Evolutionary conservation across 352 stramenopile species (phyloP).

Genomic region (Phytophthora quininea): DNA sequence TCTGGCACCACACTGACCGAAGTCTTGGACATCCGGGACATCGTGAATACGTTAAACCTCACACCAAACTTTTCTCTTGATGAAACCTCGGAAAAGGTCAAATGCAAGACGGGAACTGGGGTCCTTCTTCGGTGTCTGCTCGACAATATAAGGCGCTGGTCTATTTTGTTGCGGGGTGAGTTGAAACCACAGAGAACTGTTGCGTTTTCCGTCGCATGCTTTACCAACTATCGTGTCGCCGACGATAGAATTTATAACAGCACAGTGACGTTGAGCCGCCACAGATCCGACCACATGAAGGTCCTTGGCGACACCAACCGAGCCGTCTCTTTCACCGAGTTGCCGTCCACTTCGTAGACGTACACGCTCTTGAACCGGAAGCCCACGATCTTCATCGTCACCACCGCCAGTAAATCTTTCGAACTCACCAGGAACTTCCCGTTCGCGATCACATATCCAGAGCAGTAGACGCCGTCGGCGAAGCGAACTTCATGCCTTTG

Average conservation of each 20-base stretch:
- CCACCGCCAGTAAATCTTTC: slow-evolving; percentile 20
- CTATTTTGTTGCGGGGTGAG: too few species aligned
- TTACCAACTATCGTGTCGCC: too few species aligned
- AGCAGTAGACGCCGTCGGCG: slow-evolving; percentile 31
- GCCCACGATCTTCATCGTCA: slow-evolving; percentile 27
- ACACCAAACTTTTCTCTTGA: too few species aligned
- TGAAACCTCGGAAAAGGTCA: too few species aligned
- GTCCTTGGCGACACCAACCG: slow-evolving; percentile 26
- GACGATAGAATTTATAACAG: slow-evolving; percentile 2
- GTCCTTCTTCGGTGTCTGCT: too few species aligned
- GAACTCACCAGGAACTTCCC: slow-evolving; percentile 31
- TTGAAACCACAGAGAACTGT: too few species aligned
- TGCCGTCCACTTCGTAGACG: slow-evolving; percentile 29
- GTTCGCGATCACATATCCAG: slow-evolving; percentile 33
- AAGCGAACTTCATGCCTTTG: slow-evolving; percentile 36
- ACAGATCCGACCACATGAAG: slow-evolving; percentile 19
- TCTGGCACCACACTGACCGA: not conserved
- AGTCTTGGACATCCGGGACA: not conserved
- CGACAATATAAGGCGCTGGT: too few species aligned
- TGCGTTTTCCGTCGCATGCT: too few species aligned
- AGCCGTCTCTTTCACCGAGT: slow-evolving; percentile 25
- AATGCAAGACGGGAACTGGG: too few species aligned
- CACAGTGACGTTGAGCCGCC: slow-evolving; percentile 18
- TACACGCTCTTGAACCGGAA: slow-evolving; percentile 16
- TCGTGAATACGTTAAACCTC: not conserved